phyloP scores from a whole-genome alignment of 352 stramenopile genomes.

The Globisporangium echinulatum region DNA sequence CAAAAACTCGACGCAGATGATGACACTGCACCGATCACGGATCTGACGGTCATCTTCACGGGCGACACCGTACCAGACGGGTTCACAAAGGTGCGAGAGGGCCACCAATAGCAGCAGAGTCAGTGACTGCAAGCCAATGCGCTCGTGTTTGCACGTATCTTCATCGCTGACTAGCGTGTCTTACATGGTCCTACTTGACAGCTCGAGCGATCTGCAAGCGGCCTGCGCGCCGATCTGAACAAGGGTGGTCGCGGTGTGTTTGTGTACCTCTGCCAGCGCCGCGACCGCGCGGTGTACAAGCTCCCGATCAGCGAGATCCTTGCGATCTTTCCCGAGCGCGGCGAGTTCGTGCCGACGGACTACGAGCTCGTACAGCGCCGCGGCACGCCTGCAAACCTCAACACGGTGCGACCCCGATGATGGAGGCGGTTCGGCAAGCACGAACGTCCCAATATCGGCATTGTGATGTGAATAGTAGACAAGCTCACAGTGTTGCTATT shows the following conservation, averaged over 20 bases:
- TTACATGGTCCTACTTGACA: slow-evolving; percentile 9
- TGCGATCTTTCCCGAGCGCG: slow-evolving; percentile 65
- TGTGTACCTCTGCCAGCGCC: slow-evolving; percentile 66
- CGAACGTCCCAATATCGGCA: too few relatives aligned
- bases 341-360: slow-evolving; percentile 67
- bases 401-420: slow-evolving; percentile 32
- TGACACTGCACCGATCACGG: slow-evolving; percentile 42
- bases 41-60: slow-evolving; percentile 75
- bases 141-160: too few relatives aligned
- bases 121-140: too few relatives aligned
- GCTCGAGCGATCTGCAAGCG: slow-evolving; percentile 70
- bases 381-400: slow-evolving; percentile 60
- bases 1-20: slow-evolving; percentile 41
- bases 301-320: slow-evolving; percentile 75
- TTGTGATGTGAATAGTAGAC: too few relatives aligned
- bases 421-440: too few relatives aligned
- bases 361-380: slow-evolving; percentile 70
- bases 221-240: slow-evolving; percentile 73
- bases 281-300: slow-evolving; percentile 37
- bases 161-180: too few relatives aligned
- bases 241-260: slow-evolving; percentile 74
- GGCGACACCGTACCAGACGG: slow-evolving; percentile 62
- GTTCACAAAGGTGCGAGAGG: slow-evolving; percentile 51
- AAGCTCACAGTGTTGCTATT: too few relatives aligned
- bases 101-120: too few relatives aligned